Evolutionary conservation across 1,139 yeast genomes (phyloP), one percentile per base, ranked within the genome.

Genomic region (Saccharomyces hybrid): DNA sequence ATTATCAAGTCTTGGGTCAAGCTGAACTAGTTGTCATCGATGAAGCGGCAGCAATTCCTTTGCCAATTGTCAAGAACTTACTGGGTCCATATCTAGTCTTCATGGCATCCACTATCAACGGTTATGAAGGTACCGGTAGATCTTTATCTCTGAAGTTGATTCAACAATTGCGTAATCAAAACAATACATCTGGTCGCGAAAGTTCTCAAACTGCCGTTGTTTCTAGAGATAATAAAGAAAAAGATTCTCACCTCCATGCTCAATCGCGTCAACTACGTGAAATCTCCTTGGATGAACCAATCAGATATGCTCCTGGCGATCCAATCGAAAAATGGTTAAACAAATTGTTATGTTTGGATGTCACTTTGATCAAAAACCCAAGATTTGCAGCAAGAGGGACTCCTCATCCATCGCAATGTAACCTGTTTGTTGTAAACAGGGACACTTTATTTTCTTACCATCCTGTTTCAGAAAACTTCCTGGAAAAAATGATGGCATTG

Each of bases 21-120:
- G 98, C 99, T 9, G 99, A 95, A 74, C 78, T 93, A 59, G 84
- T 93, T 20, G 89, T 93, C 46, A 95, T 93, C 62, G 99, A 93
- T 77, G 99, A 93, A 75, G 99, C 99, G 29, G 99, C 99, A 16
- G 99, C 99, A 6, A 95, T 93, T 63, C 99, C 99, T 29, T 76
- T 95, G 57, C 99, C 99, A 2, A 78, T 90, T 41, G 99, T 95
- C 38, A 88, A 89, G 69, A 88, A 84, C 61, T 78, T 93, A 55
- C 76, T 93, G 73, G 99, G 99, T 2, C 97, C 98, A 9, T 95
- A 93, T 68, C 77, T 93, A 59, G 90, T 93, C 25, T 93, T 93
- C 71, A 93, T 93, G 99, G 96, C 99, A 0, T 91, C 98, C 7
- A 95, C 99, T 1, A 90, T 95, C 66, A 93, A 95, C 67, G 99